Evolutionary conservation across 192 early-diverging fungal genomes (phyloP).

Genomic region (Cetraspora pellucida): DNA sequence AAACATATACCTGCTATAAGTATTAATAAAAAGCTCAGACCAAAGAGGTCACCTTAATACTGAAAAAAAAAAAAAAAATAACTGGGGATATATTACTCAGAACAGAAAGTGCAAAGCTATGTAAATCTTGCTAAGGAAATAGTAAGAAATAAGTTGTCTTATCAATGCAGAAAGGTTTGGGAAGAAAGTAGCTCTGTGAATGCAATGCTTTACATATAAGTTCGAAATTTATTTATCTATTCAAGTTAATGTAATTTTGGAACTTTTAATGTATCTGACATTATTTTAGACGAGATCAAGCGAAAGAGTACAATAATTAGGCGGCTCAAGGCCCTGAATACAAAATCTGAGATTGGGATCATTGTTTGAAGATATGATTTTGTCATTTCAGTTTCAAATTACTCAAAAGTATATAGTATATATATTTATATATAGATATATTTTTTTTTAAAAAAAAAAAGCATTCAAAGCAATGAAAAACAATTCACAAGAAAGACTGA

Average conservation of each 20-base stretch:
- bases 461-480: background rate
- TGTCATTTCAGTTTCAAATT: background rate
- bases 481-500: background rate
- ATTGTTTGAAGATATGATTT: background rate
- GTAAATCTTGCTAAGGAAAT: background rate
- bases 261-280: background rate
- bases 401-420: background rate
- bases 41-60: no score
- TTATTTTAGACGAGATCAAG: background rate
- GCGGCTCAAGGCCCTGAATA: background rate
- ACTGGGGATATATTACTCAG: no score
- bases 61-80: no score
- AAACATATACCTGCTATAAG: no score
- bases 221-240: background rate
- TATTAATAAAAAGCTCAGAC: no score
- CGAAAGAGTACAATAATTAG: background rate
- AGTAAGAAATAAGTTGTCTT: background rate
- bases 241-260: background rate
- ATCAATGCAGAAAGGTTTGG: background rate
- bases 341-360: conserved; percentile 5
- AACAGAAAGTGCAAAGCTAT: no score
- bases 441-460: no score
- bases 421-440: background rate
- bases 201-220: background rate
- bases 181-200: background rate